Conservation (phyloP, 2,329 filamentous ascomycete species). For the Parastagonospora nodorum region DNA sequence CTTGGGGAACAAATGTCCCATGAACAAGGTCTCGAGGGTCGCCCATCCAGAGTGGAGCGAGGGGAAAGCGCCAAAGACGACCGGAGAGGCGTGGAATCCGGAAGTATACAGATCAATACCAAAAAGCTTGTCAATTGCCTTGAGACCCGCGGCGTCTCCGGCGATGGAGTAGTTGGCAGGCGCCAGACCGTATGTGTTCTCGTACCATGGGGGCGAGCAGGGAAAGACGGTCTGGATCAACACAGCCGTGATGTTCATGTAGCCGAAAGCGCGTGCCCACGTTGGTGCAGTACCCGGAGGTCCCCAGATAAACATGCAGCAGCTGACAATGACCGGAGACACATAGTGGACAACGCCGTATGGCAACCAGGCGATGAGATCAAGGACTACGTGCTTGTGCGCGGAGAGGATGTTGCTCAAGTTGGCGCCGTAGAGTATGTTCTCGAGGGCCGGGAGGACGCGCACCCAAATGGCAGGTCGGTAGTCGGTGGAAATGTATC, state of each 20-base stretch:
- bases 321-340: conserved; percentile 77
- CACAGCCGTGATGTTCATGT: conserved; percentile 88
- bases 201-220: conserved; percentile 96
- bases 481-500: conserved; percentile 87
- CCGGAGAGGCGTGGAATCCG: conserved; percentile 84
- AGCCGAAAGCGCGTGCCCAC: conserved; percentile 86
- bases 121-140: conserved; percentile 86
- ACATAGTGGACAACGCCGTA: conserved; percentile 93
- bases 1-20: conserved; percentile 88
- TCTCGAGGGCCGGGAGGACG: conserved; percentile 90
- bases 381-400: conserved; percentile 80
- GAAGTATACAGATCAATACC: conserved; percentile 93
- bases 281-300: conserved; percentile 84
- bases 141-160: conserved; percentile 86
- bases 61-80: conserved; percentile 95
- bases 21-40: conserved; percentile 87
- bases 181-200: conserved; percentile 87
- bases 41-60: conserved; percentile 90
- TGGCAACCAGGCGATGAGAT: conserved; percentile 89
- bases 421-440: conserved; percentile 95
- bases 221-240: conserved; percentile 88
- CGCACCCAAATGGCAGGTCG: conserved; percentile 95
- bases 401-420: conserved; percentile 93
- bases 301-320: conserved; percentile 83
- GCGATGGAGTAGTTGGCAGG: conserved; percentile 91